Percentiles rank a stretch among this genome's conserved stretches.
Conservation (phyloP, 495 filamentous ascomycete species). For the Neurospora sp. region DNA sequence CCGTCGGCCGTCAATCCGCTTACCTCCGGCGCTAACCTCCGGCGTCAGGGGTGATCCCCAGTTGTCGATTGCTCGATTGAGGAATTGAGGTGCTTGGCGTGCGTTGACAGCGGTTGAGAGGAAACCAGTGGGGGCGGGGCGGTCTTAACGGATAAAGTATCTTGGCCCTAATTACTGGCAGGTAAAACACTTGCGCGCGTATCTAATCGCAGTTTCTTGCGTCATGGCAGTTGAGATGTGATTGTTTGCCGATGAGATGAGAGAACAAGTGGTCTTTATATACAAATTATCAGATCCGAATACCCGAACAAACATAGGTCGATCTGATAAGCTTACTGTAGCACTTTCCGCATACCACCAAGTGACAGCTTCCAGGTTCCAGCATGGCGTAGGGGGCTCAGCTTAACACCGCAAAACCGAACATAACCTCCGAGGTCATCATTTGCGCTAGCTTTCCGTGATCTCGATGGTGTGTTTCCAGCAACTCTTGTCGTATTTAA, state of each 20-base stretch:
- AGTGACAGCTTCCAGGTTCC: not conserved
- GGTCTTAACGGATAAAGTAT: not conserved
- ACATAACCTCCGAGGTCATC: not conserved
- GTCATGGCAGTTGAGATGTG: not conserved
- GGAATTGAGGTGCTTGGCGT: not conserved
- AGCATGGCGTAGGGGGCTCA: not conserved
- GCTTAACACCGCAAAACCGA: not conserved
- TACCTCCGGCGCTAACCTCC: not conserved
- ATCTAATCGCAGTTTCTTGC: not conserved
- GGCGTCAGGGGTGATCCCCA: not conserved
- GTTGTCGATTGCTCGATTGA: not conserved
- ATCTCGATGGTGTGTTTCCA: not conserved
- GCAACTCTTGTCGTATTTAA: too few species aligned
- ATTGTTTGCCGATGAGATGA: not conserved
- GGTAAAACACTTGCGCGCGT: not conserved
- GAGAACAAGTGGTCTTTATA: not conserved
- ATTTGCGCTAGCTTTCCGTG: not conserved
- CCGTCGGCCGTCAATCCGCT: not conserved
- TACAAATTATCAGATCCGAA: not conserved
- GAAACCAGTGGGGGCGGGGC: not conserved
- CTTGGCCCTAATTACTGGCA: not conserved
- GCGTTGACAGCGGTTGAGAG: not conserved
- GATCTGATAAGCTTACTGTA: not conserved
- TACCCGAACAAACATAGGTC: not conserved
- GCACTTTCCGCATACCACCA: not conserved